These are phyloP conservation scores for Stramenopiles sp. DNA, from an alignment of 352 stramenopile genomes.

Conservation along the genomic window DNA sequence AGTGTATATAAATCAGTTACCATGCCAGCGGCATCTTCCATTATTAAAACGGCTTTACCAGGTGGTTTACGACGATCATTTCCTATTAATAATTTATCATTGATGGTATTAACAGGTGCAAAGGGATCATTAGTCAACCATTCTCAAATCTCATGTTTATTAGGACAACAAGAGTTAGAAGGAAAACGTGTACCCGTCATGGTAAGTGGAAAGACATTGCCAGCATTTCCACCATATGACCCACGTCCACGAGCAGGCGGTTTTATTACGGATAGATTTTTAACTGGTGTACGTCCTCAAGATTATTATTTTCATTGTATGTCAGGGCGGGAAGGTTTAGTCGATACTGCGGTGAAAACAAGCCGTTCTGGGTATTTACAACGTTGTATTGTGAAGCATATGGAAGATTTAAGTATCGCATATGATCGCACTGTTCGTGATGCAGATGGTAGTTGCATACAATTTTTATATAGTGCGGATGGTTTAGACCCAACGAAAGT, in stretches of 20 bases:
- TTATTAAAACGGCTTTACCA: slow-evolving; percentile 97
- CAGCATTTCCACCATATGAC: slow-evolving; percentile 93
- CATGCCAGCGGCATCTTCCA: slow-evolving; percentile 54
- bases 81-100: slow-evolving; percentile 91
- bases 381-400: slow-evolving; percentile 94
- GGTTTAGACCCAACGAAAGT: slow-evolving; percentile 86
- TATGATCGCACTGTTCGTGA: slow-evolving; percentile 99
- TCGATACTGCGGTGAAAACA: slow-evolving; percentile 99
- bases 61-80: slow-evolving; percentile 89
- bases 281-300: slow-evolving; percentile 84
- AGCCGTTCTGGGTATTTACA: slow-evolving; percentile 97
- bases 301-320: slow-evolving; percentile 99
- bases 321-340: slow-evolving; percentile 91
- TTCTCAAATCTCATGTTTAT: slow-evolving; percentile 90
- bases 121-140: slow-evolving; percentile 99
- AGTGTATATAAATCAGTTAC: background rate
- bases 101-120: slow-evolving; percentile 97
- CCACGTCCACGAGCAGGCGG: slow-evolving; percentile 85
- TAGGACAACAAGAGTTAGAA: slow-evolving; percentile 97
- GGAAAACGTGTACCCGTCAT: slow-evolving; percentile 92
- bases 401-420: slow-evolving; percentile 85
- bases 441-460: slow-evolving; percentile 83
- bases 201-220: slow-evolving; percentile 86
- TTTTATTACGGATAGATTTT: slow-evolving; percentile 98
- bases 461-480: slow-evolving; percentile 99